Evolutionary conservation across 2,329 filamentous ascomycete genomes (phyloP).

Genomic region (Trichoderma asperellum): DNA sequence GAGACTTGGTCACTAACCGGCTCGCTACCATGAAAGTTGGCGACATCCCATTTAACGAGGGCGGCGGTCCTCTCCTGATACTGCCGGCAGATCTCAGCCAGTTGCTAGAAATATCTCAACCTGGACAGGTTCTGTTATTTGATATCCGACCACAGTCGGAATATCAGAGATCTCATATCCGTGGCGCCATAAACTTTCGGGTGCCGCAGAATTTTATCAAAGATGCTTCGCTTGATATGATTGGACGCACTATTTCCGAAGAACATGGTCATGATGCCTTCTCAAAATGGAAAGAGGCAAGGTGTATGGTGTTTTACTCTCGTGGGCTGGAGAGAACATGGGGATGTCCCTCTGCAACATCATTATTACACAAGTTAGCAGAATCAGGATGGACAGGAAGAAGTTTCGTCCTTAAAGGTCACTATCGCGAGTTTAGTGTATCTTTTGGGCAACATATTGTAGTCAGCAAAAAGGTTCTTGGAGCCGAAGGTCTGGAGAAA

Average conservation of each 20-base stretch:
- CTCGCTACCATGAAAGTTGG: slow-evolving; percentile 51
- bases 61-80: slow-evolving; percentile 51
- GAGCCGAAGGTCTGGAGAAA: slow-evolving; percentile 43
- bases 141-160: slow-evolving; percentile 54
- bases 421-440: slow-evolving; percentile 58
- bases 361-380: slow-evolving; percentile 51
- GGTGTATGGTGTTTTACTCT: slow-evolving; percentile 58
- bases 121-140: slow-evolving; percentile 52
- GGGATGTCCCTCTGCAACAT: slow-evolving; percentile 55
- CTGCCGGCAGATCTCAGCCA: slow-evolving; percentile 55
- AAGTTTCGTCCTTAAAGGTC: slow-evolving; percentile 59
- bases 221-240: slow-evolving; percentile 53
- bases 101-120: slow-evolving; percentile 55
- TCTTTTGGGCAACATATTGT: slow-evolving; percentile 57
- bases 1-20: slow-evolving; percentile 50
- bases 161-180: slow-evolving; percentile 57
- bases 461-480: slow-evolving; percentile 48
- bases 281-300: slow-evolving; percentile 51
- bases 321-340: slow-evolving; percentile 53
- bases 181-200: slow-evolving; percentile 56
- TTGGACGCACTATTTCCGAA: slow-evolving; percentile 55
- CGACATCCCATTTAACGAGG: slow-evolving; percentile 40
- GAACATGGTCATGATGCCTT: slow-evolving; percentile 53
- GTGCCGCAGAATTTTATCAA: slow-evolving; percentile 54
- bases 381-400: slow-evolving; percentile 54